A percentile compares a stretch with the other conserved stretches of the same genome.
phyloP scores from a whole-genome alignment of 805 yeast genomes.

The Babjeviella inositovora region DNA sequence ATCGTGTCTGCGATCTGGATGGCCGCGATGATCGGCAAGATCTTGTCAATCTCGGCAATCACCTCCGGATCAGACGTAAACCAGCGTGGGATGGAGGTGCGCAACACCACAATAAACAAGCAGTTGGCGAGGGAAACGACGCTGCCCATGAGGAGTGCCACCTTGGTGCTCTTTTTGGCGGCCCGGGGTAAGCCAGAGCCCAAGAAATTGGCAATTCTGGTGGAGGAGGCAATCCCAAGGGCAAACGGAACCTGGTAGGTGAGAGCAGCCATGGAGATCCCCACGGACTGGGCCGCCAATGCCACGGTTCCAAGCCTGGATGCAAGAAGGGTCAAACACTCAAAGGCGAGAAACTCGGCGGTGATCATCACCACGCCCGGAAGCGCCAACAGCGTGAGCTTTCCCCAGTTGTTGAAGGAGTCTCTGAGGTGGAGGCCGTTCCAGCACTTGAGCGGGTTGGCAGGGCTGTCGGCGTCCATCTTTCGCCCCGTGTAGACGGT shows the following conservation, averaged over 20 bases:
- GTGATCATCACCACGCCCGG: constrained; percentile 44
- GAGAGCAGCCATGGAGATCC: constrained; percentile 24
- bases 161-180: no score
- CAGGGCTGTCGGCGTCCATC: no score
- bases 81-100: no score
- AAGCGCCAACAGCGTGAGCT: constrained; percentile 23
- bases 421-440: constrained; percentile 22
- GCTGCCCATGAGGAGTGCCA: no score
- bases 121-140: no score
- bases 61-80: constrained; percentile 22
- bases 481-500: constrained; percentile 25
- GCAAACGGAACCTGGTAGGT: constrained; percentile 44
- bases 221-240: constrained; percentile 39
- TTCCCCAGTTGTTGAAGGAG: constrained; percentile 28
- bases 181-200: no score
- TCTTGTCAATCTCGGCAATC: constrained; percentile 11
- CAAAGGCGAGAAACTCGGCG: constrained; percentile 45
- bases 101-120: no score
- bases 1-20: constrained; percentile 26
- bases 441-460: constrained; percentile 36
- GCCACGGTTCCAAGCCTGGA: constrained; percentile 35
- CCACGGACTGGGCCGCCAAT: constrained; percentile 35
- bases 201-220: constrained; percentile 38
- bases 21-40: constrained; percentile 25
- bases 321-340: constrained; percentile 35